A percentile compares a stretch with the other conserved stretches of the same genome.
These are phyloP conservation scores for Talaromyces sp. DNA, from an alignment of 2,329 filamentous ascomycete genomes.

Conservation along the genomic window DNA sequence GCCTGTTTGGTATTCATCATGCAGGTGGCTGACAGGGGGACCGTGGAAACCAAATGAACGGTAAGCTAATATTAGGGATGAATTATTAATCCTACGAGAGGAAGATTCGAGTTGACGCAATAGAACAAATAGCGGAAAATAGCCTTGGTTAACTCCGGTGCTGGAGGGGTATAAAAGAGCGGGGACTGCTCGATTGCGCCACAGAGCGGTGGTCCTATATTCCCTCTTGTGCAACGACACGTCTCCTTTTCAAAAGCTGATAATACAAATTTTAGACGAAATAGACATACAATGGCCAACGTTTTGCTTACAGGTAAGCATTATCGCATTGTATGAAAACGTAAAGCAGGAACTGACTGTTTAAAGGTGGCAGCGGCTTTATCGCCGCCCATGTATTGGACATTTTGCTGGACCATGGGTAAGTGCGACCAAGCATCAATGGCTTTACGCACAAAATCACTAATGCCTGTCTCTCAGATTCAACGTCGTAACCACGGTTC, in stretches of 20 bases:
- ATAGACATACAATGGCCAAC: constrained; percentile 27
- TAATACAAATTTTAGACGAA: neutral
- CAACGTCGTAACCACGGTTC: constrained; percentile 58
- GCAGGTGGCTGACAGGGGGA: neutral
- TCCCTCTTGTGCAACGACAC: neutral
- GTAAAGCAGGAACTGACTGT: neutral
- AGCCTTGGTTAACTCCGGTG: constrained; percentile 8
- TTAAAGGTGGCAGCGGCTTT: constrained; percentile 56
- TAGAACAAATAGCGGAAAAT: neutral
- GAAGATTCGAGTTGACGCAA: neutral
- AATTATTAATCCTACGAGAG: neutral
- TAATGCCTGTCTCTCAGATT: constrained; percentile 36
- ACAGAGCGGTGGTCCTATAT: neutral
- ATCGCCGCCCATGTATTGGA: constrained; percentile 62
- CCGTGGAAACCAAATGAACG: neutral
- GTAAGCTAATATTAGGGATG: neutral
- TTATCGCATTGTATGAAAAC: neutral
- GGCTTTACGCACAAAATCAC: neutral
- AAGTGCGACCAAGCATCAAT: constrained; percentile 11
- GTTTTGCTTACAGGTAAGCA: constrained; percentile 33
- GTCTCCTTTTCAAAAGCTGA: neutral
- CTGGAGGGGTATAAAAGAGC: constrained; percentile 14
- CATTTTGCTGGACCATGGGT: constrained; percentile 50
- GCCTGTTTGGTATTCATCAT: neutral
- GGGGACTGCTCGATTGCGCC: neutral